Evolutionary conservation across 345 rosid genomes (phyloP), one percentile per base, ranked within the genome.

Genomic region (Salix udensis): DNA sequence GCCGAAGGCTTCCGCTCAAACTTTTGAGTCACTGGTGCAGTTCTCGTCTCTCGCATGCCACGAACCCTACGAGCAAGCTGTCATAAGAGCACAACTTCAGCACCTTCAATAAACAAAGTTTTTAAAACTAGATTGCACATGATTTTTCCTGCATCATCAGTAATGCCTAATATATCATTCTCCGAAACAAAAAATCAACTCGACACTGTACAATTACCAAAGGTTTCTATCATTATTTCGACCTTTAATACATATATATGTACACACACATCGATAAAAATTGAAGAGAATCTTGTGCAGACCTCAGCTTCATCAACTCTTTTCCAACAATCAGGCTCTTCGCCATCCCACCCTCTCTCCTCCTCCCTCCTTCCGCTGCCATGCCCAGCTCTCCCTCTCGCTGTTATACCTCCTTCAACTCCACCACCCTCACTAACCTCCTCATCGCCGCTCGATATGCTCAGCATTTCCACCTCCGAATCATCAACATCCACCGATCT

Each of bases 361-460:
- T 91, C 98, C 8, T 89, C 98, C 61, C 82, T 84, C 84, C 84
- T 81, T 3, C 79, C 76, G 61, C 79, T 83, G 70, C 88, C 78
- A 70, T 79, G 53, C 12, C 76, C 76, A 15, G 64, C 65, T 62
- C 80, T 77, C 13, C 84, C 82, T 28, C 78, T 73, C 34, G 73
- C 85, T 28, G 73, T 75, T 58, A 75, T 76, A 44, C 84, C 87
- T 28, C 58, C 46, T 28, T 66, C 73, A 16, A 67, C 52, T 55
- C 79, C 86, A 26, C 81, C 79, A 81, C 89, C 92, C 81, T 78
- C 91, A 42, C 76, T 81, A 42, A 82, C 73, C 67, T 93, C 98
- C 80, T 96, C 98, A 46, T 96, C 99, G 55, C 99, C 98, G 72
- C 99, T 96, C 26, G 98, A 96, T 77, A 96, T 96, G 82, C 99